Conservation (phyloP, 2,329 filamentous ascomycete species). For the Chaetomiaceae sp. region DNA sequence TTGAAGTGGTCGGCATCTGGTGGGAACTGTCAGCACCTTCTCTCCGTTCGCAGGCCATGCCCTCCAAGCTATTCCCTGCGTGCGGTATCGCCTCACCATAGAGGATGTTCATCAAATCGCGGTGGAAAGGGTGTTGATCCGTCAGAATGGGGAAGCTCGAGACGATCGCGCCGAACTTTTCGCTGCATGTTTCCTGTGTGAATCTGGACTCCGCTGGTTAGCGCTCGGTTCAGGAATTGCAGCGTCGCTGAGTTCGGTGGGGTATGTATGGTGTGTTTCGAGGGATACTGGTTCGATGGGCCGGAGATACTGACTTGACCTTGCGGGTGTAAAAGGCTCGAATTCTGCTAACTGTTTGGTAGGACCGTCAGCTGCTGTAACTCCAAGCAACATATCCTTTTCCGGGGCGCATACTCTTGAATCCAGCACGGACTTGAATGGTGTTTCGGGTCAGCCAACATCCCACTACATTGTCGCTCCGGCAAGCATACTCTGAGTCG, state of each 20-base stretch:
- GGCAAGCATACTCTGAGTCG: conserved; percentile 61
- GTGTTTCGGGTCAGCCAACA: conserved; percentile 19
- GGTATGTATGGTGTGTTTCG: neutral
- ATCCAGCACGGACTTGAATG: conserved; percentile 67
- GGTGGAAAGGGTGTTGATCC: conserved; percentile 53
- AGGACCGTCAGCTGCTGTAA: conserved; percentile 8
- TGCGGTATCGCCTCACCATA: conserved; percentile 51
- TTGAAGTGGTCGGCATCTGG: conserved; percentile 86
- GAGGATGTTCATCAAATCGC: conserved; percentile 90
- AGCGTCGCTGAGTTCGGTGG: neutral
- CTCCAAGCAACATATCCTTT: neutral
- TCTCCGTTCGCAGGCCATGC: neutral
- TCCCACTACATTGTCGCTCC: neutral
- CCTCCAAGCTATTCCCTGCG: too few relatives aligned
- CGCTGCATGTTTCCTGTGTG: conserved; percentile 84
- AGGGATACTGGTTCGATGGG: neutral
- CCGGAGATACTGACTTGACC: conserved; percentile 58
- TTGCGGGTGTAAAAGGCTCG: conserved; percentile 92
- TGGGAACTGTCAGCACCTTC: conserved; percentile 7
- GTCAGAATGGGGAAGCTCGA: conserved; percentile 88
- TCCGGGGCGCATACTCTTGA: conserved; percentile 51
- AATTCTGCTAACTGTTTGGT: conserved; percentile 70
- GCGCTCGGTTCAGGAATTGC: conserved; percentile 1
- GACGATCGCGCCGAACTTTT: conserved; percentile 87
- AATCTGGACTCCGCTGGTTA: conserved; percentile 44